Base-by-base conservation (phyloP, 2,329 filamentous ascomycete species). In the Plectosphaerella plurivora region DNA sequence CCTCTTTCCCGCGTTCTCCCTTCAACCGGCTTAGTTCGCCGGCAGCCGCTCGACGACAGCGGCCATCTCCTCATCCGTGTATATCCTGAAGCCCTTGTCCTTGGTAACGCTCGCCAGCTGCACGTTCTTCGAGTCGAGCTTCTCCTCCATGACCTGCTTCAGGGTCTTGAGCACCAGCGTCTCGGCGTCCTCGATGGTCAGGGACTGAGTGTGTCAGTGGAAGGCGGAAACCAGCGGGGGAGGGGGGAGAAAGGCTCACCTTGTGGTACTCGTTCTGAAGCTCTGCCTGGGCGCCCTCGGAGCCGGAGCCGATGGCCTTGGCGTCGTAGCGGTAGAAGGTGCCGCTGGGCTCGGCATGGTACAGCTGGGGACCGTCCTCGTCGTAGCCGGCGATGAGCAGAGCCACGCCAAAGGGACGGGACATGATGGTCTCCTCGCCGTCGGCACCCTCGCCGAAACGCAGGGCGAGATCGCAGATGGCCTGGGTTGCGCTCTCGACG, bases 141-240 rank as follows among this genome's bases (percentile, higher is more conserved):
- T 99, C 84, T 99, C 94, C 76, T 99, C 94, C 94, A 99, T 99
- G 62, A 99, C 94, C 76, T 99, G 94, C 82, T 97, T 99, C 70
- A 99, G 73, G 37, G 94, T 99, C 84, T 97, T 97, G 66, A 99
- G 79, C 49, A 96, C 92, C 60, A 99, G 77, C 4, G 92, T 94
- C 77, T 99, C 94, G 53, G 94, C 94, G 68, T 99, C 94, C 53
- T 82, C 78, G 57, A 99, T 86, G 42, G 92, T 96, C 58, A 99
- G 81, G 53, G 93, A 97, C 83, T 88, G 24, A n/a, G 14, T 5
- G 36, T 18, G 48, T 42, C 14, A 45, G 39, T 37, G 28, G 28
- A 33, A 33, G 28, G 28, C 28, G 22, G 22, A 22, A 22, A 22
- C 37, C 16, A 41, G 37, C 28, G 8, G 28, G 11, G 28, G 28